Evolutionary conservation across 768 basidiomycete genomes (phyloP), one percentile per base, ranked within the genome.

Genomic region (Macrolepiota fuliginosa): DNA sequence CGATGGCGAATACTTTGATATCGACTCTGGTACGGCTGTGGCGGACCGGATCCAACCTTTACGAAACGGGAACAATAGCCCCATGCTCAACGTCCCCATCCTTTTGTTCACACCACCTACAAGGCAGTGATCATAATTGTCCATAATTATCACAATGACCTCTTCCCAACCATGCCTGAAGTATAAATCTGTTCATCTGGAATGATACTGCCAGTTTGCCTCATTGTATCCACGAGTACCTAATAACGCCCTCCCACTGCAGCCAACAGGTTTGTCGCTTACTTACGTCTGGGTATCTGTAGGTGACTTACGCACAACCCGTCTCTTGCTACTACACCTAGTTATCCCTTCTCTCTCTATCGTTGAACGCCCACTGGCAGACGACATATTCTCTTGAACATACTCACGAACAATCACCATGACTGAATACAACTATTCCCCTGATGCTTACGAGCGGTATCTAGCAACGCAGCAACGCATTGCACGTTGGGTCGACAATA

Each of bases 351-450:
- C 49, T 32, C 35, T 39, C 22, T 15, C 19, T 22, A 12, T 19
- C 22, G 27, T 10, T 17, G 13, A 35, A 1, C 17, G 10, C 27
- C n/a, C 45, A 3, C 4, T 10, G 10, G 4, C 22, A 19, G 11
- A 12, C 27, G 29, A 17, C 15, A 13, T 7, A 19, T 39, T 29
- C 25, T 9, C 17, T 5, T 29, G 29, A 32, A 32, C 29, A 32
- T 32, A 32, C 40, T 19, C 13, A 29, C n/a, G 17, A 25, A n/a
- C 58, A 10, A 36, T 25, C 24, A 11, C 27, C 45, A 64, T 64
- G 63, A 64, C 63, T 40, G 63, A 64, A 39, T 64, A 61, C 51
- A 59, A 61, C 32, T 64, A 64, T 49, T 64, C 63, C 11, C 55
- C 63, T 17, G 60, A 64, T 22, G 63, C 59, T 19, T 57, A 56